Conservation (phyloP, 2,329 filamentous ascomycete genomes). For the Cordyceps fumosorosea region DNA sequence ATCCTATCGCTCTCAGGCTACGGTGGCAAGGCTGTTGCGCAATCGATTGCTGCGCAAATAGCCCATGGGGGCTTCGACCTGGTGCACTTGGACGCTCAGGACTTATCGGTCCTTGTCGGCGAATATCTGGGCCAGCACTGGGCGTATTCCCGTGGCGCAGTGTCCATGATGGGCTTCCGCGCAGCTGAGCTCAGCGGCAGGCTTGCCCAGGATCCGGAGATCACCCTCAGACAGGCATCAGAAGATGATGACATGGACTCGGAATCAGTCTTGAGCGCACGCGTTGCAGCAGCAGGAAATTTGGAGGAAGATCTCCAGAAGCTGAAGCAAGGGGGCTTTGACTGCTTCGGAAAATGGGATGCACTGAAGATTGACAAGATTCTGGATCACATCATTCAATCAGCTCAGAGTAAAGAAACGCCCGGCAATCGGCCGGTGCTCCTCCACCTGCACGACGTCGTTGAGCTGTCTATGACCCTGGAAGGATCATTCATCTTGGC, state of each 20-base stretch:
- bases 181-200: slow-evolving; percentile 49
- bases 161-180: slow-evolving; percentile 51
- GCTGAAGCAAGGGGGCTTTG: slow-evolving; percentile 31
- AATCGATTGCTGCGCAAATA: slow-evolving; percentile 53
- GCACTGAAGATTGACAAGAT: slow-evolving; percentile 54
- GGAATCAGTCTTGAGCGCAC: slow-evolving; percentile 24
- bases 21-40: slow-evolving; percentile 31
- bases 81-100: slow-evolving; percentile 60
- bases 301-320: slow-evolving; percentile 40
- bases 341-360: slow-evolving; percentile 46
- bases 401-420: slow-evolving; percentile 32
- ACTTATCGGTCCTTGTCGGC: slow-evolving; percentile 62
- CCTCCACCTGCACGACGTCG: slow-evolving; percentile 73
- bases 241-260: slow-evolving; percentile 32
- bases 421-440: slow-evolving; percentile 49
- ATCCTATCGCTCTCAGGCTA: slow-evolving; percentile 33
- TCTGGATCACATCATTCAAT: slow-evolving; percentile 49
- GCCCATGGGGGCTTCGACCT: slow-evolving; percentile 59
- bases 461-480: slow-evolving; percentile 63
- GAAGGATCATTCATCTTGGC: slow-evolving; percentile 64
- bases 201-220: slow-evolving; percentile 40
- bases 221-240: slow-evolving; percentile 22
- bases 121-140: slow-evolving; percentile 61
- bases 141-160: slow-evolving; percentile 38
- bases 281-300: slow-evolving; percentile 19